These are phyloP conservation scores for Penicillium goetzii DNA, from an alignment of 495 filamentous ascomycete genomes.

Conservation along the genomic window DNA sequence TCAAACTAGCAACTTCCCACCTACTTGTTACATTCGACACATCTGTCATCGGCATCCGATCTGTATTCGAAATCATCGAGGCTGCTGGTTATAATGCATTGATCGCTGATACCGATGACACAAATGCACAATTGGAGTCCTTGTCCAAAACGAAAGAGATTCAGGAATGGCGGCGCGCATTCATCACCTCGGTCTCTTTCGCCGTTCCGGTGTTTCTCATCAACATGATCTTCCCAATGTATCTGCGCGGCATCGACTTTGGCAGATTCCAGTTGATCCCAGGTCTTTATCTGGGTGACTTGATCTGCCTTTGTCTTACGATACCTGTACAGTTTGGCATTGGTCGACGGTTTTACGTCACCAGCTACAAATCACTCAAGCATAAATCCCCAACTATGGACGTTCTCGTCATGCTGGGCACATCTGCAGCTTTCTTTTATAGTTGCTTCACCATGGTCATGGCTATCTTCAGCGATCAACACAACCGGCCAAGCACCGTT, in stretches of 20 bases:
- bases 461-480: conserved; percentile 68
- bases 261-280: conserved; percentile 65
- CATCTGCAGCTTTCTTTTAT: conserved; percentile 98
- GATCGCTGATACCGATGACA: conserved; percentile 88
- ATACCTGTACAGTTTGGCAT: conserved; percentile 96
- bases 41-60: conserved; percentile 72
- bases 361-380: conserved; percentile 86
- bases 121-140: conserved; percentile 94
- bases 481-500: conserved; percentile 78
- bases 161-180: conserved; percentile 83
- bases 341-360: conserved; percentile 87
- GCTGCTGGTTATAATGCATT: conserved; percentile 82
- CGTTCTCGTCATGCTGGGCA: conserved; percentile 90
- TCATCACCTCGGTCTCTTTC: conserved; percentile 73
- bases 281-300: conserved; percentile 85
- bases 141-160: conserved; percentile 96
- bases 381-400: conserved; percentile 97
- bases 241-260: conserved; percentile 70
- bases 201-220: conserved; percentile 91
- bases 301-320: conserved; percentile 80
- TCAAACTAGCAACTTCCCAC: conserved; percentile 69
- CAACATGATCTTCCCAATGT: conserved; percentile 89
- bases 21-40: conserved; percentile 73
- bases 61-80: conserved; percentile 82
- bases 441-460: conserved; percentile 87